Evolutionary conservation across 352 stramenopile species (phyloP).

Genomic region (Globisporangium nagaii): DNA sequence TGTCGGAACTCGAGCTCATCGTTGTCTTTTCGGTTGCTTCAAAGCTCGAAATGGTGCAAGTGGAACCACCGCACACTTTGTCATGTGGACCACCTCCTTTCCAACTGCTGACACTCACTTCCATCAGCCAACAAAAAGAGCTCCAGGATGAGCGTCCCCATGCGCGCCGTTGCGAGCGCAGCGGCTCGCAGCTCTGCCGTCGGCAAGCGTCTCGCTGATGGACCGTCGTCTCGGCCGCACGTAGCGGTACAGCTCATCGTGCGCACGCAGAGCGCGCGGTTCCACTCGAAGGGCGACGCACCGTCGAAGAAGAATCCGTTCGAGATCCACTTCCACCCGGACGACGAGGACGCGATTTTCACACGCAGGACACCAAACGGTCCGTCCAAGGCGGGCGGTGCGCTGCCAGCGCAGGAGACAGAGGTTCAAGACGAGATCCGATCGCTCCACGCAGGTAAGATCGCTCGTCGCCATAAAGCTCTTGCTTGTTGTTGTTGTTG

Average conservation of each 20-base stretch:
- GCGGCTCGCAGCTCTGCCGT: neutral
- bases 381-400: neutral
- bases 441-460: conserved; percentile 35
- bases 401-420: conserved; percentile 5
- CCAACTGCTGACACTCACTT: no score
- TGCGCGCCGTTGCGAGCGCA: neutral
- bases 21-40: neutral
- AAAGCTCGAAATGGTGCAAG: no score
- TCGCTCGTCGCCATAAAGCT: no score
- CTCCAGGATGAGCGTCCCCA: neutral
- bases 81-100: no score
- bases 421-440: conserved; percentile 30
- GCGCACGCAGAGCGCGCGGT: neutral
- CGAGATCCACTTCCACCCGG: conserved; percentile 41
- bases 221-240: no score
- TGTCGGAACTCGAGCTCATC: conserved; percentile 2
- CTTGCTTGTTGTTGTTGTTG: no score
- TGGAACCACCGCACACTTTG: no score
- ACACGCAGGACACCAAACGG: neutral
- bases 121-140: neutral
- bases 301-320: conserved; percentile 32
- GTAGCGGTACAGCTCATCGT: no score
- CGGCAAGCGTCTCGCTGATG: neutral
- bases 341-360: conserved; percentile 6
- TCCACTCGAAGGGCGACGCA: neutral